Evolutionary conservation across 257 asterid species (phyloP).

Genomic region (Ilex asprella): DNA sequence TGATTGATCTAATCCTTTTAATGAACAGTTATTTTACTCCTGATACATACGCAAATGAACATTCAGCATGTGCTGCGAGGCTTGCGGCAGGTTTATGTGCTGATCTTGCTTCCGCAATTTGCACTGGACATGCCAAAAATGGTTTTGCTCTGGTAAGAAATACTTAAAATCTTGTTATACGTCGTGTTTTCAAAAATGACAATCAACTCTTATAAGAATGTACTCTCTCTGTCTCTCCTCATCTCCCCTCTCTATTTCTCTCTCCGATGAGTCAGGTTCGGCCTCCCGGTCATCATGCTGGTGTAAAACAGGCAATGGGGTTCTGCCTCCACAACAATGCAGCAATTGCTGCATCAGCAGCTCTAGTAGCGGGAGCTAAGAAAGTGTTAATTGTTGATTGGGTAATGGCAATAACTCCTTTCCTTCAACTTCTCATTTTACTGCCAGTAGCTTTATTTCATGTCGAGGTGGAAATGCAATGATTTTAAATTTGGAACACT

Average conservation of each 20-base stretch:
- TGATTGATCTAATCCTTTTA: neutral
- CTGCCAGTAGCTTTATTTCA: neutral
- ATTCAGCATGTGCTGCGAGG: conserved; percentile 91
- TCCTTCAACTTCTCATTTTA: neutral
- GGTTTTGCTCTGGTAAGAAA: conserved; percentile 94
- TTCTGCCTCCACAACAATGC: conserved; percentile 99
- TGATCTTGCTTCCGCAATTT: conserved; percentile 87
- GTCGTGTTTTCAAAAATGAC: too few relatives aligned
- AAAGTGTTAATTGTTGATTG: conserved; percentile 89
- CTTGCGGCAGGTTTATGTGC: conserved; percentile 98
- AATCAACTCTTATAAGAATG: too few relatives aligned
- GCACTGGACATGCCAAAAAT: conserved; percentile 71
- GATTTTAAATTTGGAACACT: neutral
- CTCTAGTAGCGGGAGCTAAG: conserved; percentile 91
- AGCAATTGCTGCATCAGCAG: conserved; percentile 93
- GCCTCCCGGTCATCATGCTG: conserved; percentile 99
- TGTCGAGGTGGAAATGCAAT: neutral
- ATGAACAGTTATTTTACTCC: conserved; percentile 92
- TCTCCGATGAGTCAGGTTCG: conserved; percentile 64
- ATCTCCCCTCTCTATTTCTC: conserved; percentile 4
- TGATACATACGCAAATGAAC: conserved; percentile 88
- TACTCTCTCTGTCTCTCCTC: too few relatives aligned
- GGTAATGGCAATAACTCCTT: conserved; percentile 34
- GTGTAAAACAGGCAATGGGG: conserved; percentile 96
- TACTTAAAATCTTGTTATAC: conserved; percentile 4